Conservation (phyloP, 148 eudicot genomes). For the Linanthus parryae region DNA sequence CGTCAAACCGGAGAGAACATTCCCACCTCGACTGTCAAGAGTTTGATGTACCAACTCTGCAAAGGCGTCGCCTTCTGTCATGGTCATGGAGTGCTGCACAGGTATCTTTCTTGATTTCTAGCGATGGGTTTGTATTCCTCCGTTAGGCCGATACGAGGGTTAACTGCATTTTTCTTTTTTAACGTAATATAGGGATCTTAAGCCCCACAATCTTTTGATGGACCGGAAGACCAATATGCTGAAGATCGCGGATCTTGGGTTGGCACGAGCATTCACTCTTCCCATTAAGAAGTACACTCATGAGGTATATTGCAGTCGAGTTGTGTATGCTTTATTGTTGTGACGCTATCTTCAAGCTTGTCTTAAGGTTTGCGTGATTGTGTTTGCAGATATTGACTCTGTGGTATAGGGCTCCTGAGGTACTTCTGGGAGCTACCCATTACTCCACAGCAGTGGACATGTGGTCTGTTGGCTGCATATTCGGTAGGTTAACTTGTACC, state of each 20-base stretch:
- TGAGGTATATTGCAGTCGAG: too few relatives aligned
- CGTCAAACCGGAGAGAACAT: slow-evolving; percentile 53
- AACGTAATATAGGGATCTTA: slow-evolving; percentile 59
- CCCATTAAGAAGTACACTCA: slow-evolving; percentile 97
- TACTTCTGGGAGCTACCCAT: slow-evolving; percentile 84
- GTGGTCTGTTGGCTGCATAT: slow-evolving; percentile 99
- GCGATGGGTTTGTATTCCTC: background rate
- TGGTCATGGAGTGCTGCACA: slow-evolving; percentile 86
- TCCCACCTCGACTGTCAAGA: slow-evolving; percentile 62
- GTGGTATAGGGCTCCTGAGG: slow-evolving; percentile 98
- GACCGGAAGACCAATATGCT: slow-evolving; percentile 66
- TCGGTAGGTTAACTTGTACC: too few relatives aligned
- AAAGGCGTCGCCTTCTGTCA: slow-evolving; percentile 98
- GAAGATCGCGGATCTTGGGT: slow-evolving; percentile 92
- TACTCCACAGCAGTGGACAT: slow-evolving; percentile 94
- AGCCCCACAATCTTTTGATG: slow-evolving; percentile 98
- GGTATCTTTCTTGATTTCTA: slow-evolving; percentile 24
- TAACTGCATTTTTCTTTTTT: background rate
- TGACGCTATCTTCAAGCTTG: background rate
- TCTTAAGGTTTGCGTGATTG: background rate
- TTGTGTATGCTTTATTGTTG: background rate
- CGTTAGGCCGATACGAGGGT: background rate
- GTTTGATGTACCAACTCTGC: slow-evolving; percentile 94
- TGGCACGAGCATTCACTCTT: slow-evolving; percentile 78
- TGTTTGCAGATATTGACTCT: slow-evolving; percentile 73